A percentile compares a stretch with the other conserved stretches of the same genome.
phyloP scores from a whole-genome alignment of 495 filamentous ascomycete genomes.

The Daldinia loculata region DNA sequence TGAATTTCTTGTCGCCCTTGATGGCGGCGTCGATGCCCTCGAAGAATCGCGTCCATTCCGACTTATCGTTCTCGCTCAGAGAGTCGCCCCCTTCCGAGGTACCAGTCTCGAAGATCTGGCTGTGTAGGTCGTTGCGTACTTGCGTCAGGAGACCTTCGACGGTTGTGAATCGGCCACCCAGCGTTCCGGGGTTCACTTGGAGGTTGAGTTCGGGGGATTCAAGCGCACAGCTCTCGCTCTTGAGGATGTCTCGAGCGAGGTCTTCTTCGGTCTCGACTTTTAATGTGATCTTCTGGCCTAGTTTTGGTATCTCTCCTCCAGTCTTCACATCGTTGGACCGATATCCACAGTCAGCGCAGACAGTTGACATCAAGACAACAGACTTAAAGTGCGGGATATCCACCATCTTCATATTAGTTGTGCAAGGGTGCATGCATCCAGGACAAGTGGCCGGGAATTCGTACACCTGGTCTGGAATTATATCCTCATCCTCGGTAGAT shows the following conservation, averaged over 20 bases:
- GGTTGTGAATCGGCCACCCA: slow-evolving; percentile 97
- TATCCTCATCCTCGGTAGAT: slow-evolving; percentile 70
- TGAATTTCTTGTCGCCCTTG: slow-evolving; percentile 81
- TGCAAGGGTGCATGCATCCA: slow-evolving; percentile 82
- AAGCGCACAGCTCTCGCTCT: slow-evolving; percentile 90
- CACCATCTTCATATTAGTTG: slow-evolving; percentile 93
- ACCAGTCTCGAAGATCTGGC: slow-evolving; percentile 82
- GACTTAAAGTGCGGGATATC: slow-evolving; percentile 97
- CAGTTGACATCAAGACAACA: slow-evolving; percentile 88
- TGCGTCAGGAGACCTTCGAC: slow-evolving; percentile 95
- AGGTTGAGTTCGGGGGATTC: slow-evolving; percentile 85
- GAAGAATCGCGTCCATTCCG: slow-evolving; percentile 86
- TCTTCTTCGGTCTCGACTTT: slow-evolving; percentile 77
- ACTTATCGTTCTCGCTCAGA: slow-evolving; percentile 65
- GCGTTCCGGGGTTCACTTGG: slow-evolving; percentile 84
- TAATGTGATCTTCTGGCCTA: slow-evolving; percentile 84
- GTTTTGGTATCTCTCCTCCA: slow-evolving; percentile 87
- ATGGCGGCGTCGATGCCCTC: slow-evolving; percentile 76
- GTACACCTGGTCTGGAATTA: slow-evolving; percentile 89
- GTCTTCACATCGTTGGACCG: slow-evolving; percentile 96
- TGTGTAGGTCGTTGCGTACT: slow-evolving; percentile 85
- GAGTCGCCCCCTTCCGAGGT: slow-evolving; percentile 72
- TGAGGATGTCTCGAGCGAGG: slow-evolving; percentile 90
- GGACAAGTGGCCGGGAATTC: slow-evolving; percentile 90
- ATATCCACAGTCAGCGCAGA: slow-evolving; percentile 91